Evolutionary conservation across 306 rosid species (phyloP).

Genomic region (Gastrolobium bilobum): DNA sequence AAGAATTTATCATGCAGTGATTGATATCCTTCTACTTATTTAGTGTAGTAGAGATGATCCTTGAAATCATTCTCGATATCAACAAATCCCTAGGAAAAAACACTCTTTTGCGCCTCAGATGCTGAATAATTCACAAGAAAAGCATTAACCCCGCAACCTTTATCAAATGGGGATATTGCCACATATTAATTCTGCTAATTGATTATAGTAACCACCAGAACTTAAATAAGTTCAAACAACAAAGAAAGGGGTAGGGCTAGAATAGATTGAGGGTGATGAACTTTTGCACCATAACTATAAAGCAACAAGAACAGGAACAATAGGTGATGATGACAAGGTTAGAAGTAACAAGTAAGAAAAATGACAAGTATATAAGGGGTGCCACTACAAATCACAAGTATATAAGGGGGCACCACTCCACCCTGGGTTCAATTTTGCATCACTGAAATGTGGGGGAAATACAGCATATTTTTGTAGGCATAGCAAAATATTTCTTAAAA

Average conservation of each 20-base stretch:
- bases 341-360: background rate
- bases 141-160: conserved; percentile 12
- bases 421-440: conserved; percentile 16
- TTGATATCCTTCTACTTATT: conserved; percentile 25
- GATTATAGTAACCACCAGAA: conserved; percentile 29
- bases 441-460: conserved; percentile 32
- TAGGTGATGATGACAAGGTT: conserved; percentile 16
- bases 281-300: background rate
- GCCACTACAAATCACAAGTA: conserved; percentile 23
- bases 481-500: conserved; percentile 10
- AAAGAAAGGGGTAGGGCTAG: conserved; percentile 22
- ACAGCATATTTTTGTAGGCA: background rate
- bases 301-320: conserved; percentile 1
- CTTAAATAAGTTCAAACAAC: conserved; percentile 25
- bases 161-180: conserved; percentile 18
- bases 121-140: background rate
- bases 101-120: conserved; percentile 8
- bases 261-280: conserved; percentile 24
- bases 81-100: background rate
- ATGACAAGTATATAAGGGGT: background rate
- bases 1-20: conserved; percentile 6
- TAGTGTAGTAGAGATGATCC: conserved; percentile 13
- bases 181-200: background rate
- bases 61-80: conserved; percentile 13
- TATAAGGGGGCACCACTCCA: conserved; percentile 11